Evolutionary conservation across 1,139 yeast genomes (phyloP).

Genomic region (Taphrina betulina): DNA sequence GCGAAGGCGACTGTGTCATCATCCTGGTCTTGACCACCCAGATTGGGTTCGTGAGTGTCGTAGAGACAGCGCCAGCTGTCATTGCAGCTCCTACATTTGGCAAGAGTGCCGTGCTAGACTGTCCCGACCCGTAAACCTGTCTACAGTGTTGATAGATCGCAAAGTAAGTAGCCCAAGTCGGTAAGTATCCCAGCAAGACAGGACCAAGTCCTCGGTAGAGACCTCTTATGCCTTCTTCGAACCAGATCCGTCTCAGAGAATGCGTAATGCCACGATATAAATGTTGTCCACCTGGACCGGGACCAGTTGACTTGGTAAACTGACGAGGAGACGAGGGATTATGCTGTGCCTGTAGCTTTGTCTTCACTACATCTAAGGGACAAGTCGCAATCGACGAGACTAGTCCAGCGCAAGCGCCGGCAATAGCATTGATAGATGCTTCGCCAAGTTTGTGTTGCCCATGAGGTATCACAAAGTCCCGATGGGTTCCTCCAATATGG

Average conservation of each 20-base stretch:
- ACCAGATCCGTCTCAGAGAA: constrained; percentile 50
- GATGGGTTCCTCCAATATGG: constrained; percentile 29
- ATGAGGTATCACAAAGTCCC: constrained; percentile 31
- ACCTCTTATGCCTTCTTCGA: constrained; percentile 70
- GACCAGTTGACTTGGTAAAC: constrained; percentile 9
- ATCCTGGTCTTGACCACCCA: constrained; percentile 96
- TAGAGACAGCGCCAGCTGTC: constrained; percentile 83
- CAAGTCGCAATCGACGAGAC: constrained; percentile 87
- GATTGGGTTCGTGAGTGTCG: constrained; percentile 88
- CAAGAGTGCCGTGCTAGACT: constrained; percentile 15
- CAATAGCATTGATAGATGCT: constrained; percentile 50
- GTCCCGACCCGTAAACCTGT: constrained; percentile 38
- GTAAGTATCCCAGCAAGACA: constrained; percentile 86
- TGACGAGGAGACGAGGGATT: constrained; percentile 1
- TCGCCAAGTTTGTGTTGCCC: constrained; percentile 21
- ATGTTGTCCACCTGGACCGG: constrained; percentile 39
- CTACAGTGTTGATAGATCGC: constrained; percentile 82
- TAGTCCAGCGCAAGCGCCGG: constrained; percentile 92
- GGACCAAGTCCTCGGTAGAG: constrained; percentile 89
- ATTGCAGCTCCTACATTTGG: constrained; percentile 77
- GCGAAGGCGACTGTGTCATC: constrained; percentile 58
- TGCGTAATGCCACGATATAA: constrained; percentile 57
- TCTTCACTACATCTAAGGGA: constrained; percentile 91
- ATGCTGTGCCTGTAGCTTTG: constrained; percentile 84
- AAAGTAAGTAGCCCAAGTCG: constrained; percentile 97